Base-by-base conservation (phyloP, 306 rosid genomes). In the Vigna unguiculata region DNA sequence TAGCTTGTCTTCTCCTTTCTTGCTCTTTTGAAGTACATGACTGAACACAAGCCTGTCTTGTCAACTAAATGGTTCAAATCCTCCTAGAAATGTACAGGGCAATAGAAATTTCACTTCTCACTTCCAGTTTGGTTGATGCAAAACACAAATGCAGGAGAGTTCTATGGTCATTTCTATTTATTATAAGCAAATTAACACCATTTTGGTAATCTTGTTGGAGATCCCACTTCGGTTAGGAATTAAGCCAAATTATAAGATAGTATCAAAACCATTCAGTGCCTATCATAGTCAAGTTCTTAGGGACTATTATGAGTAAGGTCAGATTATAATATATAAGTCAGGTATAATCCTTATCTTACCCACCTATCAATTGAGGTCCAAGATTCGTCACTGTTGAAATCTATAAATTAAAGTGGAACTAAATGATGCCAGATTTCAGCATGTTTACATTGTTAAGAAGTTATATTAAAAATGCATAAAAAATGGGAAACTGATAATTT, bases 381-480 rank as follows among this genome's bases (percentile, higher is more conserved):
- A n/a, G n/a, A n/a, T n/a, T n/a, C n/a, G n/a, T n/a, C n/a, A n/a
- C n/a, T n/a, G n/a, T n/a, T n/a, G 36, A 38, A 43, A 30, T 43
- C 9, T 52, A 30, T 66, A 41, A 66, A 53, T 19, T 19, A 38
- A 71, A 71, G 58, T 36, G 63, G 51, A 34, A 62, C 62, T 21
- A 72, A 60, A 15, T 68, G 43, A 38, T 43, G 38, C 68, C 69
- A 12, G 49, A 24, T 77, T 65, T 74, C 69, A 72, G 45, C 43
- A 25, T 61, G 41, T 71, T 34, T 21, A 0, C 48, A 68, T 77
- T 77, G 36, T 66, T 54, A 43, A 34, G 41, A 43, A 57, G 52
- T 41, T 77, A 79, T 74, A 41, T 54, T 64, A 28, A 21, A 72
- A 79, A 32, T 40, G 38, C 60, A 20, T 32, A 20, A 47, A 40